Evolutionary conservation across 768 basidiomycete genomes (phyloP).

Genomic region (Auricularia auricula-judae): DNA sequence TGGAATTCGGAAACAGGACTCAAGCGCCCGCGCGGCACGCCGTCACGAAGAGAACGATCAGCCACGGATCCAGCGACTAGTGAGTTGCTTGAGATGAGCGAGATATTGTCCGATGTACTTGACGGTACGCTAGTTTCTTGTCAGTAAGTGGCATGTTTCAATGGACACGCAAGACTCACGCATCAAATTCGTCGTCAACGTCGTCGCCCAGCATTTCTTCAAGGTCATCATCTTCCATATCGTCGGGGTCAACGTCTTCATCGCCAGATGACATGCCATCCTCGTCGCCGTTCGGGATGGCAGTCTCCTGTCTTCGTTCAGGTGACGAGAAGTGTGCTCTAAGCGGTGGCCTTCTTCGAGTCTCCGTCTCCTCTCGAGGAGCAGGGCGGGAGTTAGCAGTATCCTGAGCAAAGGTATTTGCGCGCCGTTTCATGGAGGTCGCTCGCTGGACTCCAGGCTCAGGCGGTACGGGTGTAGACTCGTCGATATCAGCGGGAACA

Average conservation of each 20-base stretch:
- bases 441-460: slow-evolving; percentile 3
- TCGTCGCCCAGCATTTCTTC: slow-evolving; percentile 20
- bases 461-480: slow-evolving; percentile 8
- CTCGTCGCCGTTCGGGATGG: slow-evolving; percentile 38
- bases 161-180: too few relatives aligned
- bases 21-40: slow-evolving; percentile 23
- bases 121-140: background rate
- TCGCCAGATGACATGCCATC: slow-evolving; percentile 34
- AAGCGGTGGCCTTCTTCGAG: slow-evolving; percentile 52
- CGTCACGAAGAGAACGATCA: slow-evolving; percentile 35
- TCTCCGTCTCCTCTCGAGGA: slow-evolving; percentile 77
- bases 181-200: slow-evolving; percentile 25
- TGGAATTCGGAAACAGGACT: slow-evolving; percentile 50
- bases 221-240: slow-evolving; percentile 35
- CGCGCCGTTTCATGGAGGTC: slow-evolving; percentile 2
- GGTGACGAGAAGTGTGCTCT: slow-evolving; percentile 31
- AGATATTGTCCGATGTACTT: slow-evolving; percentile 40
- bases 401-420: background rate
- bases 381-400: background rate
- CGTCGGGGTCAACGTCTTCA: slow-evolving; percentile 31
- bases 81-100: slow-evolving; percentile 42
- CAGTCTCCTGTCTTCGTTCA: slow-evolving; percentile 36
- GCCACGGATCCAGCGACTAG: slow-evolving; percentile 23
- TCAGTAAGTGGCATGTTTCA: too few relatives aligned
- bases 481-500: slow-evolving; percentile 3